These are phyloP conservation scores for Eutrema heterophyllum DNA, from an alignment of 345 rosid genomes.

Conservation along the genomic window DNA sequence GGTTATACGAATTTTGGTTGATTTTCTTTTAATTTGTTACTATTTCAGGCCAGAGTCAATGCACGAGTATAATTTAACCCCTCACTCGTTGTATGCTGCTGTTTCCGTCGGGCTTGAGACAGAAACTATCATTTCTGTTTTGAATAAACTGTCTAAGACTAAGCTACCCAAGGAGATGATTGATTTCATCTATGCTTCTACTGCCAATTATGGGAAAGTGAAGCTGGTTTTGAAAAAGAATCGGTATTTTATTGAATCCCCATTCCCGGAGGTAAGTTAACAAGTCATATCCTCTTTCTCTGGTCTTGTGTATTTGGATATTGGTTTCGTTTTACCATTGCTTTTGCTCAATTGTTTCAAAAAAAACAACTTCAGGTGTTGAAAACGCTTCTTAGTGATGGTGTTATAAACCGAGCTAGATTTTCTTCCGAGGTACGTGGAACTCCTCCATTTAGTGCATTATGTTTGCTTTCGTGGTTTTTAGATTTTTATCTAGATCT, in stretches of 20 bases:
- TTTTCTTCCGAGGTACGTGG: conserved; percentile 60
- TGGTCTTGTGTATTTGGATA: neutral
- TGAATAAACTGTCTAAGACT: conserved; percentile 90
- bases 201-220: conserved; percentile 96
- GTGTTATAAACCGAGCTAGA: conserved; percentile 63
- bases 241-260: conserved; percentile 82
- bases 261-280: conserved; percentile 75
- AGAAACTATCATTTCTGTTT: conserved; percentile 73
- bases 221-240: conserved; percentile 96
- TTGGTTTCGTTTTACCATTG: neutral
- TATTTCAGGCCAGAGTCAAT: conserved; percentile 82
- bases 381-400: conserved; percentile 72
- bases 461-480: neutral
- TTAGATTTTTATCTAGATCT: neutral
- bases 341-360: neutral
- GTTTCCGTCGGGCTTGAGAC: conserved; percentile 96
- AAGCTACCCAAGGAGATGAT: conserved; percentile 88
- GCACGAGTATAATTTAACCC: conserved; percentile 97
- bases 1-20: neutral
- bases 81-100: conserved; percentile 93
- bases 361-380: conserved; percentile 50
- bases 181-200: conserved; percentile 78
- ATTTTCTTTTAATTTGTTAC: neutral
- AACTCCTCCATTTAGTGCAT: neutral
- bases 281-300: conserved; percentile 2